phyloP scores from a whole-genome alignment of 192 early-diverging fungal species.

The Kappamyces sp. region DNA sequence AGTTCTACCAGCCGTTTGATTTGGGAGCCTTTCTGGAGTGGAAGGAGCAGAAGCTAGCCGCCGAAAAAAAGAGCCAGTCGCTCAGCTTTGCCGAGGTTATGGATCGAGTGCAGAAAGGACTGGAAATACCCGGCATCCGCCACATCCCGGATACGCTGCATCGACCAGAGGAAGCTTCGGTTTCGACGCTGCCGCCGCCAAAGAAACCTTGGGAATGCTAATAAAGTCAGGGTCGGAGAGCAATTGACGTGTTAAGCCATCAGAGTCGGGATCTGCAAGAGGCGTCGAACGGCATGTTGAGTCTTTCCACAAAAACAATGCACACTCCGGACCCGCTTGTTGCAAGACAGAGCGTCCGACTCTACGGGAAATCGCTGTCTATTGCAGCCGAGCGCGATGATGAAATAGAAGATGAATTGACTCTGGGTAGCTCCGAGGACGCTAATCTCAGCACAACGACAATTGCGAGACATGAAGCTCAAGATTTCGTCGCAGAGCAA shows the following conservation, averaged over 20 bases:
- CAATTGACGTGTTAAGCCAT: too few relatives aligned
- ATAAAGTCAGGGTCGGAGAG: too few relatives aligned
- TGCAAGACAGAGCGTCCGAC: too few relatives aligned
- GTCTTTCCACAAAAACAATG: too few relatives aligned
- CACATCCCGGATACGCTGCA: constrained; percentile 4
- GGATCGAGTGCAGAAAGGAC: constrained; percentile 7
- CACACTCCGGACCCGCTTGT: too few relatives aligned
- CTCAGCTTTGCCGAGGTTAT: constrained; percentile 13
- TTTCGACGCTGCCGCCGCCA: constrained; percentile 1
- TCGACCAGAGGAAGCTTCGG: background rate
- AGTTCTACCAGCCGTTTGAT: background rate
- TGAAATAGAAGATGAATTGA: constrained; percentile 89
- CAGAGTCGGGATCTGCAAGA: too few relatives aligned
- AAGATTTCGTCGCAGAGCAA: constrained; percentile 91
- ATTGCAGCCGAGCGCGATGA: constrained; percentile 82
- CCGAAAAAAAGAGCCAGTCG: background rate
- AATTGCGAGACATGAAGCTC: constrained; percentile 76
- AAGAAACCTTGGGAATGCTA: constrained; percentile 19
- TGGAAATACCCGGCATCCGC: constrained; percentile 13
- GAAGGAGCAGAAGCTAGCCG: background rate
- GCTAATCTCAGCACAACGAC: constrained; percentile 63
- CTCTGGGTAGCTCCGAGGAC: constrained; percentile 54
- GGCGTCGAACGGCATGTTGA: too few relatives aligned
- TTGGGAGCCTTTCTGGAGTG: background rate
- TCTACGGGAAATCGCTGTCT: constrained; percentile 16